A percentile compares a stretch with the other conserved stretches of the same genome.
Conservation (phyloP, 2,329 filamentous ascomycete genomes). For the Penicillium concentricum region DNA sequence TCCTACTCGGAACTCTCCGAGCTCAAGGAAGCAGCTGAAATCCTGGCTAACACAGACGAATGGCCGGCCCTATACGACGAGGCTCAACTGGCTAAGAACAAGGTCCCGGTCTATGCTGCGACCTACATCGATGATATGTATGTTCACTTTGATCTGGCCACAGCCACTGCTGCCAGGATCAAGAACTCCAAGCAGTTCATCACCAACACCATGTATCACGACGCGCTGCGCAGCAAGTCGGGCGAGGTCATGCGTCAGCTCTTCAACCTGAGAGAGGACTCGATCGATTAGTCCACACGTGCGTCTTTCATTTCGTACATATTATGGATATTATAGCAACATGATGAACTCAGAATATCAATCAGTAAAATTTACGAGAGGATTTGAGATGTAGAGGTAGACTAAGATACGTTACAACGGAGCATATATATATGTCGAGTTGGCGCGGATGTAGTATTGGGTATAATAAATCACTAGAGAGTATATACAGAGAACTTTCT, state of each 20-base stretch:
- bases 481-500: constrained; percentile 1
- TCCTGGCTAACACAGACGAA: constrained; percentile 64
- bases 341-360: not conserved
- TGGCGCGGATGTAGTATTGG: not conserved
- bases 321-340: not conserved
- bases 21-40: constrained; percentile 66
- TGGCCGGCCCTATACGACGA: constrained; percentile 79
- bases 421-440: not conserved
- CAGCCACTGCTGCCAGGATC: constrained; percentile 71
- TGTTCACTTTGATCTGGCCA: constrained; percentile 73
- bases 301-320: not conserved
- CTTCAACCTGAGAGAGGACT: constrained; percentile 73
- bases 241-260: constrained; percentile 75
- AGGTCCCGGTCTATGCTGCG: constrained; percentile 82
- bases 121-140: constrained; percentile 90
- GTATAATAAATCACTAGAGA: constrained; percentile 6
- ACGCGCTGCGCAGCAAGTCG: constrained; percentile 70
- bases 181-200: constrained; percentile 76
- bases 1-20: constrained; percentile 73
- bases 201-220: constrained; percentile 85
- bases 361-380: not conserved
- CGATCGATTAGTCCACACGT: constrained; percentile 49
- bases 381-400: not conserved
- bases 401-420: not conserved
- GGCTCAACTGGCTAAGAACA: constrained; percentile 69